Percentiles rank a stretch among this genome's conserved stretches.
These are phyloP conservation scores for Metarhizium sp. DNA, from an alignment of 2,329 filamentous ascomycete species.

Conservation along the genomic window DNA sequence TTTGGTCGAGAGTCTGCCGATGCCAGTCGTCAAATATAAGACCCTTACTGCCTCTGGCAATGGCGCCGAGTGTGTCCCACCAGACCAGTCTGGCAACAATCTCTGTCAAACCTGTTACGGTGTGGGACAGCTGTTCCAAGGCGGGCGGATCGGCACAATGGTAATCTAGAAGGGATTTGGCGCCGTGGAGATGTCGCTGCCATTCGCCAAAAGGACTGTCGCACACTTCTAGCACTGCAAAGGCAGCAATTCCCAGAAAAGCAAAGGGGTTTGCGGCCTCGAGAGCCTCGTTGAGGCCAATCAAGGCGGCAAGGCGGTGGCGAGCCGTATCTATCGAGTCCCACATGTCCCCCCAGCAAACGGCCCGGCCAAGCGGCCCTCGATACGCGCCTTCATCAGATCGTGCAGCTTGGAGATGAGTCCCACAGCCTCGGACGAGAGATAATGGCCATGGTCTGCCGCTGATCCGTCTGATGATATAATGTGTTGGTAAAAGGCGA, in stretches of 20 bases:
- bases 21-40: constrained; percentile 33
- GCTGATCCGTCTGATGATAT: constrained; percentile 9
- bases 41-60: constrained; percentile 11
- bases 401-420: constrained; percentile 16
- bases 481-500: constrained; percentile 16
- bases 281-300: constrained; percentile 27
- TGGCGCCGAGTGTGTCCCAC: constrained; percentile 27
- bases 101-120: constrained; percentile 25
- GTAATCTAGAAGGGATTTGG: constrained; percentile 28
- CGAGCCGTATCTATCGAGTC: constrained; percentile 12
- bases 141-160: constrained; percentile 25
- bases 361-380: constrained; percentile 4
- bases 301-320: constrained; percentile 22
- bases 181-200: constrained; percentile 29
- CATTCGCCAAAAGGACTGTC: constrained; percentile 29
- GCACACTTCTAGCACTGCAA: constrained; percentile 34
- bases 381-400: constrained; percentile 16
- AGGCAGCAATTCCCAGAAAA: constrained; percentile 32
- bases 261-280: constrained; percentile 30
- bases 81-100: constrained; percentile 29
- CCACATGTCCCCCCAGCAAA: background rate
- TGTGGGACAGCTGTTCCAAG: constrained; percentile 21
- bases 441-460: constrained; percentile 3
- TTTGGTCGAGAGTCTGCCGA: constrained; percentile 20
- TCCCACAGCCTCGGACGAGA: constrained; percentile 12